Conservation (phyloP, 805 yeast genomes). For the Metschnikowia picachoensis region DNA sequence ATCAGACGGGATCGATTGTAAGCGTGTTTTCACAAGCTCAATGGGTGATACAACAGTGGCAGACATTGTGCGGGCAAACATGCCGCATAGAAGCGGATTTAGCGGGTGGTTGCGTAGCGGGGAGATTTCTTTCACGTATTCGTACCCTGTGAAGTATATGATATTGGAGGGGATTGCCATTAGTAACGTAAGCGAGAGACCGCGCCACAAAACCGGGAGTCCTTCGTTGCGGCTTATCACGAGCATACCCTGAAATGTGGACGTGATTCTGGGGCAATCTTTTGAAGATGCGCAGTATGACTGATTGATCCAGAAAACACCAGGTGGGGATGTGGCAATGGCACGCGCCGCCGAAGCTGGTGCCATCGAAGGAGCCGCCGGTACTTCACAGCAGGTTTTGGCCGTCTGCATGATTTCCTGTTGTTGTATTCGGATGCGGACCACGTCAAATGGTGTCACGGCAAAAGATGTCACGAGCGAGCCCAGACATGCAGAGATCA, state of each 20-base stretch:
- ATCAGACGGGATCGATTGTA: slow-evolving; percentile 76
- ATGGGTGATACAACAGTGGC: slow-evolving; percentile 85
- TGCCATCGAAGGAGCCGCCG: background rate
- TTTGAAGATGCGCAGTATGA: slow-evolving; percentile 35
- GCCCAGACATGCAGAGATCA: slow-evolving; percentile 78
- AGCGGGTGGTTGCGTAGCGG: slow-evolving; percentile 42
- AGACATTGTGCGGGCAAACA: slow-evolving; percentile 74
- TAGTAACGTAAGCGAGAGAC: slow-evolving; percentile 70
- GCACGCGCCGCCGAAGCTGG: background rate
- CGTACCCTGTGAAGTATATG: slow-evolving; percentile 93
- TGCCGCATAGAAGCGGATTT: slow-evolving; percentile 84
- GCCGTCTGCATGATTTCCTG: slow-evolving; percentile 51
- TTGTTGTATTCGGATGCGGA: slow-evolving; percentile 72
- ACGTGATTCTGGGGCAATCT: slow-evolving; percentile 49
- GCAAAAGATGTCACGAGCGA: slow-evolving; percentile 68
- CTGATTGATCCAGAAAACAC: slow-evolving; percentile 33
- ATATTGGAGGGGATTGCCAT: slow-evolving; percentile 95
- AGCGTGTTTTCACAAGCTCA: slow-evolving; percentile 80
- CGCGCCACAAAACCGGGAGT: slow-evolving; percentile 76
- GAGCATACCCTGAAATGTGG: slow-evolving; percentile 71
- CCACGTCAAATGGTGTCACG: slow-evolving; percentile 80
- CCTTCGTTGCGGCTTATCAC: slow-evolving; percentile 76
- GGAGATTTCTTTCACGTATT: slow-evolving; percentile 73
- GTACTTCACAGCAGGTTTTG: slow-evolving; percentile 24
- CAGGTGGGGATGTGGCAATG: slow-evolving; percentile 1